Evolutionary conservation across 129 eudicot genomes (phyloP).

Genomic region (Lactuca saligna): DNA sequence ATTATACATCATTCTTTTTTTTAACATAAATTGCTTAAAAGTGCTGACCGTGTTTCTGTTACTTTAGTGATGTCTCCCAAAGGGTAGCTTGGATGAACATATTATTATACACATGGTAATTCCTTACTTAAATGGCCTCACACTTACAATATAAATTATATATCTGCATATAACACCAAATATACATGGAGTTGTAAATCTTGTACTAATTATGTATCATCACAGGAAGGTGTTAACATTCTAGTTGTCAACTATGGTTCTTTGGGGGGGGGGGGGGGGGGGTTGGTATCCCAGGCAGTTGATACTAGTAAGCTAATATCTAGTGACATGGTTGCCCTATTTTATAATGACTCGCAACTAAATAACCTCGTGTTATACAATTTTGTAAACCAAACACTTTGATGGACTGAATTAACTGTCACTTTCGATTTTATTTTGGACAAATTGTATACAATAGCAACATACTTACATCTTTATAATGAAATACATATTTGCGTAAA

Average conservation of each 20-base stretch:
- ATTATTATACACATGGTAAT: conserved; percentile 84
- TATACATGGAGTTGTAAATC: background rate
- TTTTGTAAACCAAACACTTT: too few relatives aligned
- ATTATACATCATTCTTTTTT: conserved; percentile 4
- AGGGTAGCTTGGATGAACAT: conserved; percentile 82
- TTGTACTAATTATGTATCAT: conserved; percentile 21
- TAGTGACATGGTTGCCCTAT: background rate
- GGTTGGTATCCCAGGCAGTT: conserved; percentile 68
- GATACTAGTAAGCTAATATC: conserved; percentile 51
- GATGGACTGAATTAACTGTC: too few relatives aligned
- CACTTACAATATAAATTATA: conserved; percentile 9
- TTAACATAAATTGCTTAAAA: conserved; percentile 9
- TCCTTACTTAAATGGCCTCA: background rate
- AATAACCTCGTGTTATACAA: too few relatives aligned
- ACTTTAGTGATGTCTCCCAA: conserved; percentile 83
- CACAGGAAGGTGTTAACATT: conserved; percentile 83
- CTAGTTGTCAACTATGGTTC: conserved; percentile 88
- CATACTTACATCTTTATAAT: too few relatives aligned
- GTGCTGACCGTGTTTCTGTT: conserved; percentile 21
- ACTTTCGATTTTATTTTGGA: too few relatives aligned
- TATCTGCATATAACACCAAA: background rate
- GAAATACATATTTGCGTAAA: too few relatives aligned
- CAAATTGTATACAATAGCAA: too few relatives aligned
- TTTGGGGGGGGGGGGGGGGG: conserved; percentile 82
- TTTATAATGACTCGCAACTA: too few relatives aligned